A percentile compares a stretch with the other conserved stretches of the same genome.
Conservation (phyloP, 805 yeast genomes). For the Yamadazyma paraphyllophila region DNA sequence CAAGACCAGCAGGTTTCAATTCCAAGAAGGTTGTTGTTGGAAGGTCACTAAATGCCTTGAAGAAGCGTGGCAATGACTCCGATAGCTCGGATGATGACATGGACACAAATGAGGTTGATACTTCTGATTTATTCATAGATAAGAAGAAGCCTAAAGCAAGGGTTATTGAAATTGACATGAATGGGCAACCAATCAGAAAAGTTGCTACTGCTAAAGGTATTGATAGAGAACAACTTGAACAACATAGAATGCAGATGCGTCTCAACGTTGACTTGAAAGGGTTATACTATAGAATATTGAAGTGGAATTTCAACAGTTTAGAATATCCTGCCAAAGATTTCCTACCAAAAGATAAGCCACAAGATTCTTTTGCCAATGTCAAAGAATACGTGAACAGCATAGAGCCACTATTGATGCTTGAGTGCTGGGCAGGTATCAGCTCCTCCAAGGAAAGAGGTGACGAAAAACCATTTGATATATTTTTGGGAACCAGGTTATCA, state of each 20-base stretch:
- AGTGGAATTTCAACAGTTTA: slow-evolving; percentile 68
- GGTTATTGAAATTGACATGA: slow-evolving; percentile 42
- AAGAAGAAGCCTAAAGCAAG: slow-evolving; percentile 29
- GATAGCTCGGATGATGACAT: slow-evolving; percentile 37
- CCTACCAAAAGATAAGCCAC: slow-evolving; percentile 36
- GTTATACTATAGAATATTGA: slow-evolving; percentile 62
- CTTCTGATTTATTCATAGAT: slow-evolving; percentile 41
- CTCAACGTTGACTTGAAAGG: slow-evolving; percentile 76
- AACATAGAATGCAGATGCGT: slow-evolving; percentile 74
- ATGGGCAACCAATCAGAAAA: slow-evolving; percentile 38
- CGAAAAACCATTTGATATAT: slow-evolving; percentile 59
- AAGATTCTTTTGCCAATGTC: slow-evolving; percentile 49
- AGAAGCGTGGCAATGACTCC: slow-evolving; percentile 27
- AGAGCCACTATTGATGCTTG: slow-evolving; percentile 80
- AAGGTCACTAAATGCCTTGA: slow-evolving; percentile 35
- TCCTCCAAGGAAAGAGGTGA: slow-evolving; percentile 65
- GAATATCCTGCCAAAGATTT: slow-evolving; percentile 52
- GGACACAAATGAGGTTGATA: slow-evolving; percentile 19
- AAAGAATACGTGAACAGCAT: slow-evolving; percentile 67
- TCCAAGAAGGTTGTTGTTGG: slow-evolving; percentile 26
- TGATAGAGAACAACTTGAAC: slow-evolving; percentile 49
- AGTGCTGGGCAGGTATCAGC: slow-evolving; percentile 90
- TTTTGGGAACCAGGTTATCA: slow-evolving; percentile 76
- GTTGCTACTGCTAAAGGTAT: slow-evolving; percentile 25
- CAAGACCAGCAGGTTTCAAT: slow-evolving; percentile 56